These are phyloP conservation scores for Colletotrichum chrysophilum DNA, from an alignment of 2,329 filamentous ascomycete species.

Conservation along the genomic window DNA sequence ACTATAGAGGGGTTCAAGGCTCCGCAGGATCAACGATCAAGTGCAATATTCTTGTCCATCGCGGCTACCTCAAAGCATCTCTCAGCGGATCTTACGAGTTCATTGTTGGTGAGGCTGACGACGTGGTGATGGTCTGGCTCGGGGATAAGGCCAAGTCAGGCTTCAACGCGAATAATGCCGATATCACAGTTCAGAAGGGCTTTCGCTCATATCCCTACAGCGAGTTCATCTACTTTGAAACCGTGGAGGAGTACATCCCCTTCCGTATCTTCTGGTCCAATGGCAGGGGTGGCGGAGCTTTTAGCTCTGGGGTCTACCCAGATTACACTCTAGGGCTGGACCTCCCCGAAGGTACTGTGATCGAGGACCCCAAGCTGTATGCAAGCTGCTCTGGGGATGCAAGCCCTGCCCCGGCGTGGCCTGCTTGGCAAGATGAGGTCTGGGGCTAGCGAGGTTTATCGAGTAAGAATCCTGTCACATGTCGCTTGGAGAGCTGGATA, in stretches of 20 bases:
- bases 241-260: not conserved
- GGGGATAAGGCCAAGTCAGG: not conserved
- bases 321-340: not conserved
- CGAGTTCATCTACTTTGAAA: not conserved
- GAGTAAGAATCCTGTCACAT: not conserved
- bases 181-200: not conserved
- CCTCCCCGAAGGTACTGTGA: not conserved
- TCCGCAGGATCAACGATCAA: not conserved
- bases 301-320: not conserved
- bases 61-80: not conserved
- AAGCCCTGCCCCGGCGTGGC: not conserved
- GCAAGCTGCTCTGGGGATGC: not conserved
- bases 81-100: not conserved
- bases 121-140: not conserved
- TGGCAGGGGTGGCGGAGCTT: not conserved
- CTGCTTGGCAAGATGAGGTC: not conserved
- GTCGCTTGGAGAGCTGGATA: not conserved
- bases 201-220: not conserved
- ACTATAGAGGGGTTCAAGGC: not conserved
- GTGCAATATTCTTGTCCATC: not conserved
- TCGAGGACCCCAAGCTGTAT: not conserved
- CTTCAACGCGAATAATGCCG: not conserved
- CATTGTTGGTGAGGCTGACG: not conserved
- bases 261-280: slow-evolving; percentile 6
- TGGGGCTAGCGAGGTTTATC: not conserved